These are phyloP conservation scores for Candida tallmaniae DNA, from an alignment of 805 yeast genomes.

Conservation along the genomic window DNA sequence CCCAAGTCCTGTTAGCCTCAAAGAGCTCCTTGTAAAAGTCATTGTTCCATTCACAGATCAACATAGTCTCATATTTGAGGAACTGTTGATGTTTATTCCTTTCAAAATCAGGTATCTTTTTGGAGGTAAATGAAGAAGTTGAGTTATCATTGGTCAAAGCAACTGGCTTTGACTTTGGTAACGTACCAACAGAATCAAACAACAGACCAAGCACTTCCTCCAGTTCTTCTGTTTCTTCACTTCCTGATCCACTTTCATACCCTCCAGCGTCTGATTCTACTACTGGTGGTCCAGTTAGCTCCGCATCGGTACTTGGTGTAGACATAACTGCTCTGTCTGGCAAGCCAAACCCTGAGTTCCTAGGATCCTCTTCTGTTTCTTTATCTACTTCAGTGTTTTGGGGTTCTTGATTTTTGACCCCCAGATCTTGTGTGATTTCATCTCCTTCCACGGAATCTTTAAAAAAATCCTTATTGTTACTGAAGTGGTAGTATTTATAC, in stretches of 20 bases:
- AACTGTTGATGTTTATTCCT: slow-evolving; percentile 17
- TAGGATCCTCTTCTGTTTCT: not conserved
- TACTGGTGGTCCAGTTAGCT: not conserved
- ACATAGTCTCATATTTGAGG: slow-evolving; percentile 19
- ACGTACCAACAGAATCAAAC: slow-evolving; percentile 15
- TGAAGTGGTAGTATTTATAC: slow-evolving; percentile 28
- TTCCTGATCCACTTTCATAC: slow-evolving; percentile 1
- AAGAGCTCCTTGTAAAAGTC: slow-evolving; percentile 49
- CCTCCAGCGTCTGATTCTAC: slow-evolving; percentile 3
- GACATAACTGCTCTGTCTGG: slow-evolving; percentile 2
- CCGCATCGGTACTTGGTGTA: slow-evolving; percentile 8
- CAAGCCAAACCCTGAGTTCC: not conserved
- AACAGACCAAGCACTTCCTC: slow-evolving; percentile 14
- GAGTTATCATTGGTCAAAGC: not conserved
- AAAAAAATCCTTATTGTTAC: slow-evolving; percentile 12
- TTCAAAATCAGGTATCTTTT: not conserved
- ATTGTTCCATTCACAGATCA: slow-evolving; percentile 65
- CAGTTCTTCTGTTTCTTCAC: slow-evolving; percentile 8
- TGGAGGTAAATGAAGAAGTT: not conserved
- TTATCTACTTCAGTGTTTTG: not conserved
- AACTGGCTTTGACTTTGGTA: slow-evolving; percentile 7
- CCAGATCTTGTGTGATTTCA: not conserved
- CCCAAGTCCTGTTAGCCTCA: slow-evolving; percentile 55
- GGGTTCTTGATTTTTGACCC: not conserved
- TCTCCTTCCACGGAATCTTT: not conserved